Conservation (phyloP, 208 protist species). For the Leishmania martiniquensis region DNA sequence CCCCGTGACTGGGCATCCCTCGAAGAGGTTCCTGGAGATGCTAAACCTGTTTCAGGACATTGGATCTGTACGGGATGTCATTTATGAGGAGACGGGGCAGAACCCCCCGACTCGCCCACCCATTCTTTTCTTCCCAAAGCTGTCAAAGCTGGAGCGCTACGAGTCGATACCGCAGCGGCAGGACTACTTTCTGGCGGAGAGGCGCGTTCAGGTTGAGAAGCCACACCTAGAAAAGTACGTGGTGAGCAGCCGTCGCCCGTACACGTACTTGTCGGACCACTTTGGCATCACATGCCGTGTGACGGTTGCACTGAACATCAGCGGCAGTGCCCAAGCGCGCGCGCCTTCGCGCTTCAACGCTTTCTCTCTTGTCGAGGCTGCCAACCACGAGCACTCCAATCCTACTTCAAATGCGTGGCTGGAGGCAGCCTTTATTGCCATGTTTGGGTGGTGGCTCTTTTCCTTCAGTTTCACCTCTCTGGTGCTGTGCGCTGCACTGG, state of each 20-base stretch:
- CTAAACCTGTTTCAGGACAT: slow-evolving; percentile 68
- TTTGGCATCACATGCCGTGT: slow-evolving; percentile 72
- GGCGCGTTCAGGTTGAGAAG: slow-evolving; percentile 32
- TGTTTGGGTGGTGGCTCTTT: slow-evolving; percentile 42
- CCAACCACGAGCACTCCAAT: slow-evolving; percentile 75
- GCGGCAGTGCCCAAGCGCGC: slow-evolving; percentile 5
- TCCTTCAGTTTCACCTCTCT: slow-evolving; percentile 50
- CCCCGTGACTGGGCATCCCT: slow-evolving; percentile 37
- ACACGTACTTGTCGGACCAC: slow-evolving; percentile 90
- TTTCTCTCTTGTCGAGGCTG: slow-evolving; percentile 60
- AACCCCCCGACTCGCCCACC: slow-evolving; percentile 78
- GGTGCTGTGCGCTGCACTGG: slow-evolving; percentile 32
- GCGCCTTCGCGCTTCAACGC: slow-evolving; percentile 37
- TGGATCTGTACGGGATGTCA: slow-evolving; percentile 62
- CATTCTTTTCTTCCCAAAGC: slow-evolving; percentile 82
- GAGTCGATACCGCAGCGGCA: slow-evolving; percentile 74
- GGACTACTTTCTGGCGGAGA: slow-evolving; percentile 87
- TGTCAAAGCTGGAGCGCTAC: slow-evolving; percentile 72
- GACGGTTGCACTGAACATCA: slow-evolving; percentile 16
- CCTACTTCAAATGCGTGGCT: slow-evolving; percentile 51
- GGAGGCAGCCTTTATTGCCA: slow-evolving; percentile 42
- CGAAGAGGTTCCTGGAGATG: slow-evolving; percentile 61
- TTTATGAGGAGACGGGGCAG: slow-evolving; percentile 52
- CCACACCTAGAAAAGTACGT: slow-evolving; percentile 83
- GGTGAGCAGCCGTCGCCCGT: slow-evolving; percentile 70